A percentile compares a stretch with the other conserved stretches of the same genome.
These are phyloP conservation scores for Asterophora lycoperdoides DNA, from an alignment of 768 basidiomycete species.

Conservation along the genomic window DNA sequence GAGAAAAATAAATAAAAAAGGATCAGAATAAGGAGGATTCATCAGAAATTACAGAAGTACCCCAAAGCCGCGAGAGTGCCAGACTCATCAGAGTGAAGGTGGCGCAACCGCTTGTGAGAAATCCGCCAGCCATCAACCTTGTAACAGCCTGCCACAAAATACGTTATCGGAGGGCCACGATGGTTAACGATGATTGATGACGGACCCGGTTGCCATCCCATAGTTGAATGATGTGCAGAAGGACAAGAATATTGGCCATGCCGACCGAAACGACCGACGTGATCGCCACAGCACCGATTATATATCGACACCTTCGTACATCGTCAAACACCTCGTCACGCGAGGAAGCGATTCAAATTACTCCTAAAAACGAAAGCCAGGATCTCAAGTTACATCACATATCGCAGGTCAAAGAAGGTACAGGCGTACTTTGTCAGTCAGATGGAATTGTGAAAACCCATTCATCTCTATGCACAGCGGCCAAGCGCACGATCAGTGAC, in stretches of 20 bases:
- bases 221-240: conserved; percentile 29
- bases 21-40: not conserved
- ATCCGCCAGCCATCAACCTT: conserved; percentile 20
- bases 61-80: conserved; percentile 18
- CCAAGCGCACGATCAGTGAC: not conserved
- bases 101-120: conserved; percentile 22
- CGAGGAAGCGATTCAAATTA: not conserved
- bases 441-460: not conserved
- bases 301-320: conserved; percentile 24
- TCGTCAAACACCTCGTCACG: not conserved
- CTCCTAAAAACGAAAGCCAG: not conserved
- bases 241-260: conserved; percentile 28
- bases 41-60: conserved; percentile 17
- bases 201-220: conserved; percentile 30
- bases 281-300: conserved; percentile 21
- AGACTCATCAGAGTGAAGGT: conserved; percentile 22
- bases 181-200: conserved; percentile 5
- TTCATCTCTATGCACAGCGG: not conserved
- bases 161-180: not conserved
- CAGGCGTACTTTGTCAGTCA: not conserved
- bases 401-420: not conserved
- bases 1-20: not conserved
- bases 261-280: conserved; percentile 25
- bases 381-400: not conserved
- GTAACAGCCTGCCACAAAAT: conserved; percentile 15